Evolutionary conservation across 1,284 basidiomycete species (phyloP).

Genomic region (Papiliotrema fonsecae): DNA sequence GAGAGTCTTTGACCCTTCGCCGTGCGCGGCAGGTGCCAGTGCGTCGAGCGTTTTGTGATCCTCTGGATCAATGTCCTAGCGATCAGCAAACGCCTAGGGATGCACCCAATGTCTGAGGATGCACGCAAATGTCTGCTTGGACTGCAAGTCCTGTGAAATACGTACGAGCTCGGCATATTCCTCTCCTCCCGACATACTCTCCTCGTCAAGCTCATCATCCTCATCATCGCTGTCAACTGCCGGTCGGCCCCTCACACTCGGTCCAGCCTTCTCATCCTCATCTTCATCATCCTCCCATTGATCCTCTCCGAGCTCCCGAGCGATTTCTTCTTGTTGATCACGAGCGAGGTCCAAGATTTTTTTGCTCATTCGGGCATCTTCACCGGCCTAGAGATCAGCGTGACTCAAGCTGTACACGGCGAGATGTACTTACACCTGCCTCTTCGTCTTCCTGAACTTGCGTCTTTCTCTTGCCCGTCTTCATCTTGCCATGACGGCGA

Average conservation of each 20-base stretch:
- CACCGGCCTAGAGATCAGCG: conserved; percentile 55
- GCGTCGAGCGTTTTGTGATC: conserved; percentile 80
- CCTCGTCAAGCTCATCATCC: conserved; percentile 42
- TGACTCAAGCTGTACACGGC: too few relatives aligned
- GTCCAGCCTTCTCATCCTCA: conserved; percentile 39
- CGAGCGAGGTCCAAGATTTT: conserved; percentile 89
- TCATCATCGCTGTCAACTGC: conserved; percentile 39
- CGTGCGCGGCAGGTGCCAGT: conserved; percentile 44
- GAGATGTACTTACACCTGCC: too few relatives aligned
- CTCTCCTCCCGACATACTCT: conserved; percentile 46
- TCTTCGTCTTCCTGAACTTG: conserved; percentile 59
- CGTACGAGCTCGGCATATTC: conserved; percentile 54
- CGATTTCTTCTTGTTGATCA: conserved; percentile 88
- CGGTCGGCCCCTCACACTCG: conserved; percentile 22
- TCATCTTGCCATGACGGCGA: conserved; percentile 69
- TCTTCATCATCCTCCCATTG: conserved; percentile 45
- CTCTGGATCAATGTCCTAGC: conserved; percentile 78
- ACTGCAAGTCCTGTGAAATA: too few relatives aligned
- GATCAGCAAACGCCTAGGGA: neutral
- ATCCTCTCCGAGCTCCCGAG: conserved; percentile 53
- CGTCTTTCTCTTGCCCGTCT: conserved; percentile 64
- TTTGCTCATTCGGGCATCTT: conserved; percentile 80
- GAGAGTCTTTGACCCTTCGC: conserved; percentile 60
- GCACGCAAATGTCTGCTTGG: too few relatives aligned
- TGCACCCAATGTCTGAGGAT: too few relatives aligned